A percentile compares a stretch with the other conserved stretches of the same genome.
These are phyloP conservation scores for Lepidium africanum DNA, from an alignment of 345 rosid genomes.

Conservation along the genomic window DNA sequence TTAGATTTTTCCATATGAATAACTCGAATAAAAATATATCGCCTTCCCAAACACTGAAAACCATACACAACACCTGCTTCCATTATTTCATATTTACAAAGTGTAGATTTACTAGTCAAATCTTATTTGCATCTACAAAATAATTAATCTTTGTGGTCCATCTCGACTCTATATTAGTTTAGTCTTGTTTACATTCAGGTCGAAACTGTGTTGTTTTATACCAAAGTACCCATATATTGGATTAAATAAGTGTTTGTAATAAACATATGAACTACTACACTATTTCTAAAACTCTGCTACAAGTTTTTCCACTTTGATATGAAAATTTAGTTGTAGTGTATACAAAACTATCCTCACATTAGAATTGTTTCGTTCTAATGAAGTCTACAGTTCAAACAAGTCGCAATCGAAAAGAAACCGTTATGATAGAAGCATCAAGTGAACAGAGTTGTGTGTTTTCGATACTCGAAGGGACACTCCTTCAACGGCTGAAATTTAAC, in stretches of 20 bases:
- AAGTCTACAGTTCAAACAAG: background rate
- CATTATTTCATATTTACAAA: background rate
- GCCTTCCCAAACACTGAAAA: background rate
- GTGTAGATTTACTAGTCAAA: background rate
- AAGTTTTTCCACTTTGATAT: background rate
- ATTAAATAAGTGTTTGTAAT: no score
- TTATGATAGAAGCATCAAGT: constrained; percentile 7
- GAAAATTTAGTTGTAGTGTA: background rate
- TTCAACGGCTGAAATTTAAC: constrained; percentile 20
- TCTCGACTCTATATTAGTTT: background rate
- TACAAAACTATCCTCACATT: background rate
- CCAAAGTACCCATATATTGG: no score
- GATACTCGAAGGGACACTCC: constrained; percentile 14
- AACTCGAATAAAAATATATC: background rate
- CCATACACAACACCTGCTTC: constrained; percentile 3
- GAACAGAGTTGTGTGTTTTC: constrained; percentile 6
- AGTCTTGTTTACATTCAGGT: background rate
- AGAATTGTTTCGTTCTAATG: background rate
- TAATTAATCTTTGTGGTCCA: background rate
- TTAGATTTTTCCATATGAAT: background rate
- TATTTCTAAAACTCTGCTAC: background rate
- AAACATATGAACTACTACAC: background rate
- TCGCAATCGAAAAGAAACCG: background rate
- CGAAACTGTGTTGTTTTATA: background rate
- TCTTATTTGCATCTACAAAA: background rate